Base-by-base conservation (phyloP, 1,139 yeast genomes). In the Kluyveromyces sp. region DNA sequence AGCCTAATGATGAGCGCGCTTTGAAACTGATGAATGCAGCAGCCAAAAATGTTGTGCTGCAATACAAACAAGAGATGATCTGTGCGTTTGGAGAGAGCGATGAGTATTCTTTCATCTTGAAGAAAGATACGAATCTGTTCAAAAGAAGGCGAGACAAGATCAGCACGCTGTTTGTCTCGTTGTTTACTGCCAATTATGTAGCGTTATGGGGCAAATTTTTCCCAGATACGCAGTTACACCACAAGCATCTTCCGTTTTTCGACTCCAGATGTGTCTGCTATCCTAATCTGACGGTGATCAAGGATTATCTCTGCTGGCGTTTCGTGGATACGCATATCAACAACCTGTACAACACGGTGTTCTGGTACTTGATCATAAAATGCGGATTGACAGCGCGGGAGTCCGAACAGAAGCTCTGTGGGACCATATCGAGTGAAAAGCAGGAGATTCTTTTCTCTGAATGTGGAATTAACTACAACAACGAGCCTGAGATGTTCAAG, bases 321-420 rank as follows among this genome's bases (percentile, higher is more conserved):
- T 97, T 87, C 60, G 98, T 83, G 1, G 99, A 92, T 60, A 92
- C 98, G 46, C 98, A 92, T 64, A 92, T 92, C 45, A 92, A 92
- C 61, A 92, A 92, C 60, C 66, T 94, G 49, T 94, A 89, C 69
- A 92, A 92, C 58, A 94, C 99, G 0, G 70, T 88, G 0, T 94
- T 92, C 60, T 92, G 99, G 99, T 72, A 79, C 6, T 70, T 94
- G 55, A 94, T 92, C 0, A 62, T 69, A 26, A 70, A 74, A 48
- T 92, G 94, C n/a, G 79, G 78, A 0, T 48, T 83, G 63, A 74
- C 83, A 0, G 80, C 94, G 0, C 75, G 77, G 47, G 89, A 85
- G 34, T 92, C 96, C 0, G 96, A 92, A 55, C 72, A 78, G 43
- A 68, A 66, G 51, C 69, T 89, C 20, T 73, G 74, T 33, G 70